Evolutionary conservation across 768 basidiomycete genomes (phyloP), one percentile per base, ranked within the genome.

Genomic region (Flagelloscypha sp.): DNA sequence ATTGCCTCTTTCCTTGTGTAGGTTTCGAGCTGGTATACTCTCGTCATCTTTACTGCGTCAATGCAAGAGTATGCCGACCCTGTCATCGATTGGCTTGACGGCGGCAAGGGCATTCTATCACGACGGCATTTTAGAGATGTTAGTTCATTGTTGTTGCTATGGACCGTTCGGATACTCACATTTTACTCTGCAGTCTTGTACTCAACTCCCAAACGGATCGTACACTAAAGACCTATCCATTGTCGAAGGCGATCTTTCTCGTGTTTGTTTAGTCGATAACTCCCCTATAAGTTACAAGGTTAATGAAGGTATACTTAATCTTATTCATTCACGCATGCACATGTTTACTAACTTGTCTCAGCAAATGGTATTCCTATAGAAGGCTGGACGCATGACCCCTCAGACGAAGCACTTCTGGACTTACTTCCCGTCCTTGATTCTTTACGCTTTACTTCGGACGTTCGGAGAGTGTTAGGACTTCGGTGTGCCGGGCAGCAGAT

Each of bases 21-120:
- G 93, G 94, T 97, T 25, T 93, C 95, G 20, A 71, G 81, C 17
- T 99, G 95, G 95, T 99, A 99, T 61, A 98, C 93, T 1, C 74
- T 99, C 41, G 92, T 99, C 35, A 90, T 99, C 44, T 99, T 94
- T 61, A 99, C 95, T 21, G 95, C 95, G 6, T 97, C 94, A 7
- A 89, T 99, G 87, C 85, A 92, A 52, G 95, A 99, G 60, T 99
- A 99, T 56, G 95, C 95, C 42, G 95, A 99, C 65, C 95, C 95
- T 0, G 93, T 99, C 19, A 99, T 99, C 47, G 95, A 99, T 61
- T 99, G 95, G 95, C 65, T 99, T 36, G 95, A 99, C 54, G 89
- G 83, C 36, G 89, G 92, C 3, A 75, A 89, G 29, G 93, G 92
- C 12, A 86, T 98, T 39, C 74, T 99, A 23, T 76, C 70, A 2